Evolutionary conservation across 2,329 filamentous ascomycete species (phyloP), one percentile per base, ranked within the genome.

Genomic region (Alternaria dauci): DNA sequence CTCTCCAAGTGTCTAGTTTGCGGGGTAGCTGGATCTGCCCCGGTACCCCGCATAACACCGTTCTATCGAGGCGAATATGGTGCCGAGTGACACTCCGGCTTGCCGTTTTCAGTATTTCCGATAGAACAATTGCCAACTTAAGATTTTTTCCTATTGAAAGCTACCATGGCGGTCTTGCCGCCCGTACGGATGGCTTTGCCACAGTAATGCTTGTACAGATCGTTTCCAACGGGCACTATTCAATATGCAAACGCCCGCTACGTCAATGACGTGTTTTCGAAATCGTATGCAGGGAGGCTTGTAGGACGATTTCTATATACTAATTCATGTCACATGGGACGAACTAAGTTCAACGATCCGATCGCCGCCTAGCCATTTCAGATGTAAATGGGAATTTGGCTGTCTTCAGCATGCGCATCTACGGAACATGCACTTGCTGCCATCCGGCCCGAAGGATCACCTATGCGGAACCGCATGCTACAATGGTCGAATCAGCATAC

Each of bases 1-100:
- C 58, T 58, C 63, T 61, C 62, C 57, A 63, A 67, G 55, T 48
- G 57, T 18, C 44, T 55, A 62, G 52, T 25, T 48, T 67, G 69
- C 69, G 69, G 69, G 67, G 67, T 69, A 65, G 30, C 14, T 18
- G n/a, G 18, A 30, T 42, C 50, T 38, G 46, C 38, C 51, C 44
- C 41, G 48, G 60, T 58, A 66, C 69, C 67, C 69, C 67, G 66
- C 69, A 65, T 58, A 62, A 58, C 52, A 60, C 44, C 44, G 43
- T 59, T 42, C 20, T 38, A 30, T 38, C 11, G 18, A 28, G n/a
- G 18, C 23, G 25, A 44, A 41, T 9, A 44, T 26, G 47, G 26
- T 52, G 34, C 48, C 53, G 20, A 52, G 14, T 12, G n/a, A 20
- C 20, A 18, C n/a, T 52, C 53, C 53, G 53, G 58, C 12, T 47